Base-by-base conservation (phyloP, 129 eudicot species). In the Flaveria sonorensis region DNA sequence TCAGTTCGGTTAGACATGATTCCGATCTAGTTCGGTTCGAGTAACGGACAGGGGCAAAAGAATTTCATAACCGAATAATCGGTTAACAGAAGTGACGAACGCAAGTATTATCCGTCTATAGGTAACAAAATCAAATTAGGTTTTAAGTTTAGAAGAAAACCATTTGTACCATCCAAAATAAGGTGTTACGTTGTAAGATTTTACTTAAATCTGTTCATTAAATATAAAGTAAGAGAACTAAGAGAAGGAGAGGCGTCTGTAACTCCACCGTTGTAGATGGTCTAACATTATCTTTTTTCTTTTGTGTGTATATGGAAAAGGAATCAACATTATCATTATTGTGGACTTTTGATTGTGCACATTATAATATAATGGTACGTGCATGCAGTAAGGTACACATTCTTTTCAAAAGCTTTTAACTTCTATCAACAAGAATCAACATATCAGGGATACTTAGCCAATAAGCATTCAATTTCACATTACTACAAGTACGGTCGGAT, bases 381-480 rank as follows among this genome's bases (percentile, higher is more conserved):
- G 30, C 40, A 76, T 67, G 65, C n/a, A 59, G 10, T 59, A 63
- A 24, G 55, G 68, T 53, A 68, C 75, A 56, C 60, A 55, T 42
- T 57, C 69, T 77, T 55, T 77, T 19, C 68, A 77, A 55, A 77
- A 68, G 60, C 61, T 14, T 61, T 69, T 56, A 53, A 52, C 81
- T 76, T 76, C 18, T 23, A 66, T 76, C 68, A 23, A 66, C 56
- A 62, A 63, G 56, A 39, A 43, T 61, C 61, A 45, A 68, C 63
- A 39, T 68, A 67, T 43, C 18, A 55, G 42, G 81, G 7, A 77
- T 56, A 43, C 81, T 68, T 77, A 40, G 81, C 81, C 75, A 67
- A 9, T 55, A 77, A 77, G 81, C 81, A 77, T 68, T 13, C 42
- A 68, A 42, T 12, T 68, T 77, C 53, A 65, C 59, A 55, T 55